Conservation (phyloP, 2,329 filamentous ascomycete species). For the Apiospora saccharicola region DNA sequence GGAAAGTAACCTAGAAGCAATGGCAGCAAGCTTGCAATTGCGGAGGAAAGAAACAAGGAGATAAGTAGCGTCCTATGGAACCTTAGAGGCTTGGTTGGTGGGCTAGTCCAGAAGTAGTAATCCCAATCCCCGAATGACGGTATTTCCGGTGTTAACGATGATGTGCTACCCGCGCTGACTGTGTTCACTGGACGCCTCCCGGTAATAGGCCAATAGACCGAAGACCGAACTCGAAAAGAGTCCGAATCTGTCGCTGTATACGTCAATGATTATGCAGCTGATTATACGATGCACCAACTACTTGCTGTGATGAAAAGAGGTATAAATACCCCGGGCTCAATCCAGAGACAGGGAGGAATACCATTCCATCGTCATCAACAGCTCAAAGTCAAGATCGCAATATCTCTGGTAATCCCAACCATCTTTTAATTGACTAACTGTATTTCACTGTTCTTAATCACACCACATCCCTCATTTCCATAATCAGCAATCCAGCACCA, state of each 20-base stretch:
- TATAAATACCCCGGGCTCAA: background rate
- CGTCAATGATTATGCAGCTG: background rate
- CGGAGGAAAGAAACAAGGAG: slow-evolving; percentile 3
- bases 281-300: no score
- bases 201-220: background rate
- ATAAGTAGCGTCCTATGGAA: background rate
- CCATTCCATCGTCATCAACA: background rate
- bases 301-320: background rate
- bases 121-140: background rate
- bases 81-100: background rate
- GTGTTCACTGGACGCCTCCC: background rate
- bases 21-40: background rate
- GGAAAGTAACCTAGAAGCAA: background rate
- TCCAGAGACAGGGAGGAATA: background rate
- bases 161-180: background rate
- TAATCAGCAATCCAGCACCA: slow-evolving; percentile 20
- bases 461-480: background rate
- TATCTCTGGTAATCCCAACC: background rate
- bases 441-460: background rate
- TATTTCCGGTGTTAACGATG: background rate
- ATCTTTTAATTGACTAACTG: background rate
- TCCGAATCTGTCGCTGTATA: background rate
- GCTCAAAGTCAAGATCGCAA: background rate
- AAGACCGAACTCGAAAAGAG: no score
- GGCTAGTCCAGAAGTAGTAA: background rate